phyloP scores from a whole-genome alignment of 140 eudicot genomes.

The Flaveria floridana region DNA sequence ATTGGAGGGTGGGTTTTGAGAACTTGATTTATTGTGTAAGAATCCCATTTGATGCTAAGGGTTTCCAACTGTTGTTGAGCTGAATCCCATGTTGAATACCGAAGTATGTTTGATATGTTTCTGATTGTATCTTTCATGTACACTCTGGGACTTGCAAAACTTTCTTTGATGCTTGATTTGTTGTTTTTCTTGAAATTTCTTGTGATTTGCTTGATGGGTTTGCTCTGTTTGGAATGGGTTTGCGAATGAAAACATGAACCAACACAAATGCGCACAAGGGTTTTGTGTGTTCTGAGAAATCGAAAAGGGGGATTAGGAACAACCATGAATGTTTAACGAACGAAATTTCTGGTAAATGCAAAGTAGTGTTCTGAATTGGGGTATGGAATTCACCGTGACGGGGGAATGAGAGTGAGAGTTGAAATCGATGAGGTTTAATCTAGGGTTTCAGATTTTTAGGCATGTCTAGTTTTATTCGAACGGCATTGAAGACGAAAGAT shows the following conservation, averaged over 20 bases:
- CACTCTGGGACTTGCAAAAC: conserved; percentile 42
- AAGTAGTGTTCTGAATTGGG: neutral
- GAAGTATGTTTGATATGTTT: conserved; percentile 52
- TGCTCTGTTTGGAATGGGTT: conserved; percentile 30
- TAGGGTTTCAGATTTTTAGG: neutral
- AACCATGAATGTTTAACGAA: conserved; percentile 37
- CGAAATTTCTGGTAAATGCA: neutral
- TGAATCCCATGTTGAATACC: conserved; percentile 71
- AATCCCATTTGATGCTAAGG: conserved; percentile 70
- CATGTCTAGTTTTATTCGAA: too few species aligned
- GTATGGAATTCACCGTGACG: neutral
- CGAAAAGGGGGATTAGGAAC: conserved; percentile 25
- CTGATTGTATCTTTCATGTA: conserved; percentile 56
- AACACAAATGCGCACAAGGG: conserved; percentile 22
- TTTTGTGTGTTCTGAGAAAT: conserved; percentile 33
- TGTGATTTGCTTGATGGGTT: conserved; percentile 27
- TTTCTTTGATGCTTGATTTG: conserved; percentile 28
- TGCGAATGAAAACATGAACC: conserved; percentile 30
- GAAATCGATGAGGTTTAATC: neutral
- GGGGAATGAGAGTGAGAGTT: neutral
- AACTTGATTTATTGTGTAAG: conserved; percentile 79
- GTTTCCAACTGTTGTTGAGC: conserved; percentile 61
- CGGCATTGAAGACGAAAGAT: too few species aligned
- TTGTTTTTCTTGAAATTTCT: conserved; percentile 27
- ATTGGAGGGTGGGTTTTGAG: conserved; percentile 91